Evolutionary conservation across 352 stramenopile genomes (phyloP).

Genomic region (Peronospora destructor): DNA sequence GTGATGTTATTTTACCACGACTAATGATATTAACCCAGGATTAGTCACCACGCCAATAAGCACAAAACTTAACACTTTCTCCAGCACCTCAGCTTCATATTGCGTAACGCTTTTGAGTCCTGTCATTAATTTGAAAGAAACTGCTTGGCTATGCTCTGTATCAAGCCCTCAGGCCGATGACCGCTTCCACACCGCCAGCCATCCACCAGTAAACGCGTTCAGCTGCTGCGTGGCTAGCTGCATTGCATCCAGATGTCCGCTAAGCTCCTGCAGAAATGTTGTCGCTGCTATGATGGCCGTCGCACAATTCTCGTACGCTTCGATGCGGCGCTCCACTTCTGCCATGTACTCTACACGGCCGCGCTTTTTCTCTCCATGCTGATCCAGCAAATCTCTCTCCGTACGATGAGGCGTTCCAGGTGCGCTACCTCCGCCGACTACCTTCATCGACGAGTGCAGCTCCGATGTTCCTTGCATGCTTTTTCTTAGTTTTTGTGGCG

Average conservation of each 20-base stretch:
- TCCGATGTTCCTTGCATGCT: slow-evolving; percentile 13
- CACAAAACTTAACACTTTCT: too few species aligned
- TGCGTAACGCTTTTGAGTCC: background rate
- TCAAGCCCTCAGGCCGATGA: slow-evolving; percentile 14
- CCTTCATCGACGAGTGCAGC: slow-evolving; percentile 1
- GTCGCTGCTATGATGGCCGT: slow-evolving; percentile 44
- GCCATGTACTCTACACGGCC: slow-evolving; percentile 40
- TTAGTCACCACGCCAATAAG: slow-evolving; percentile 7
- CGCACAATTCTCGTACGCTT: slow-evolving; percentile 60
- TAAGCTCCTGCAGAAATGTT: slow-evolving; percentile 59
- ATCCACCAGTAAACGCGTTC: slow-evolving; percentile 65
- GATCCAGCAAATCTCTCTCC: slow-evolving; percentile 3
- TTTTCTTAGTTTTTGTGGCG: background rate
- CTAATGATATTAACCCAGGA: slow-evolving; percentile 1
- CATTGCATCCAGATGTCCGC: slow-evolving; percentile 55
- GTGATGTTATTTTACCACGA: slow-evolving; percentile 3
- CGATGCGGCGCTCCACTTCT: slow-evolving; percentile 41
- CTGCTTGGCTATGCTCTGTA: slow-evolving; percentile 2
- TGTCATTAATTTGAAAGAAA: slow-evolving; percentile 11
- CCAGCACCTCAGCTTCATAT: too few species aligned
- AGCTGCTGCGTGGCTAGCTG: slow-evolving; percentile 58
- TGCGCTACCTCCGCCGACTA: slow-evolving; percentile 4
- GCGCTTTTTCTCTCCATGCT: slow-evolving; percentile 16
- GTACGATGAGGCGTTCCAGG: slow-evolving; percentile 5
- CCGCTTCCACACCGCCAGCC: slow-evolving; percentile 69